Conservation (phyloP, 2,329 filamentous ascomycete species). For the Monosporascus sp. region DNA sequence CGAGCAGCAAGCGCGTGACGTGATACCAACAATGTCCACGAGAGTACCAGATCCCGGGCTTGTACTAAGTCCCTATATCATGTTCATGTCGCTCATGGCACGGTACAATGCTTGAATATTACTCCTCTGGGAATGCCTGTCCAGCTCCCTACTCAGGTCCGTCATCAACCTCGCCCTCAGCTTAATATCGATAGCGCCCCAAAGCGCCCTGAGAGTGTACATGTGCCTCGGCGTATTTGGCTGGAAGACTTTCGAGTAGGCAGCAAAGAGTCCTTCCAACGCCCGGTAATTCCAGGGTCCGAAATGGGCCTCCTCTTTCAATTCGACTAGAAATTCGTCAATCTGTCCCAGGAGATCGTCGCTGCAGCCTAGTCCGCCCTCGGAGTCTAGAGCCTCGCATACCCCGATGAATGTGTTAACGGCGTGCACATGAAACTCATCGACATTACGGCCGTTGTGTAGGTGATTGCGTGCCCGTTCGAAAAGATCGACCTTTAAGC, state of each 20-base stretch:
- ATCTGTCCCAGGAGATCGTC: constrained; percentile 11
- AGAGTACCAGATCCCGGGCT: too few relatives aligned
- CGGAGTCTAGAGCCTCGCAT: constrained; percentile 10
- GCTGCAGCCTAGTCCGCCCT: constrained; percentile 11
- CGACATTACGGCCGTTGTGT: neutral
- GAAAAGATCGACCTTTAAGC: constrained; percentile 8
- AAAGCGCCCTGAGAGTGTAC: constrained; percentile 5
- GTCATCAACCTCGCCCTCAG: neutral
- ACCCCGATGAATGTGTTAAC: constrained; percentile 7
- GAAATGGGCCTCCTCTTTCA: constrained; percentile 7
- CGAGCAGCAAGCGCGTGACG: too few relatives aligned
- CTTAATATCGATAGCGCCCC: constrained; percentile 1
- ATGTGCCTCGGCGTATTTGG: constrained; percentile 6
- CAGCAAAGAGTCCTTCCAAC: constrained; percentile 5
- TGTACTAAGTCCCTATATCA: neutral
- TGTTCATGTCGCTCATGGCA: constrained; percentile 7
- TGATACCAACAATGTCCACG: too few relatives aligned
- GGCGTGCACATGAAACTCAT: neutral
- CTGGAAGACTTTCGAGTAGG: constrained; percentile 11
- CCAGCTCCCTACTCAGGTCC: neutral
- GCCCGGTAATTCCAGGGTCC: constrained; percentile 1
- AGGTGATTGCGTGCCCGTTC: constrained; percentile 8
- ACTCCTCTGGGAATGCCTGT: neutral
- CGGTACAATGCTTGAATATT: constrained; percentile 6
- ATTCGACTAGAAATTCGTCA: constrained; percentile 9